These are phyloP conservation scores for Cladosporium oxysporum DNA, from an alignment of 2,329 filamentous ascomycete species.

Conservation along the genomic window DNA sequence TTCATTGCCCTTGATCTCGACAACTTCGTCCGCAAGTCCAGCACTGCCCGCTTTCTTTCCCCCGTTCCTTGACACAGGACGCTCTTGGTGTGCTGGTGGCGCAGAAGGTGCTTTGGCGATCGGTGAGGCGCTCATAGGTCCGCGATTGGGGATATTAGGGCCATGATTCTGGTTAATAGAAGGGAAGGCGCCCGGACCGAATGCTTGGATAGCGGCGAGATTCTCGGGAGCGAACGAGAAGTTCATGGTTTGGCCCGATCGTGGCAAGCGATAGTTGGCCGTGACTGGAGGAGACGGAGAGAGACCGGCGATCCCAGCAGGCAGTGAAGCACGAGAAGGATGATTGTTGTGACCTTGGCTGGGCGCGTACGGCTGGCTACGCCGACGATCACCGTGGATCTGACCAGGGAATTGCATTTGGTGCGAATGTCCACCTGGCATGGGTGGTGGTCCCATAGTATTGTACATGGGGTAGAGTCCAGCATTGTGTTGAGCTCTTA, in stretches of 20 bases:
- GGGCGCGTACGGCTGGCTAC: constrained; percentile 5
- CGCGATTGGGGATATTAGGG: constrained; percentile 1
- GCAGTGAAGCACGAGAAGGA: neutral
- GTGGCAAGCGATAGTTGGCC: constrained; percentile 22
- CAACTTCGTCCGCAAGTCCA: neutral
- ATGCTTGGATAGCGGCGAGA: constrained; percentile 26
- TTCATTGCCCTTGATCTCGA: neutral
- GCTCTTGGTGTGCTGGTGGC: neutral
- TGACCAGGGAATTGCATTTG: neutral
- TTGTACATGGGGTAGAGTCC: constrained; percentile 27
- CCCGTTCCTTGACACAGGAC: neutral
- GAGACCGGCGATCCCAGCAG: neutral
- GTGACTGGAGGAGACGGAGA: neutral
- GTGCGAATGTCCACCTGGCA: neutral
- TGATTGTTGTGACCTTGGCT: neutral
- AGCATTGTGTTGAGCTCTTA: constrained; percentile 23
- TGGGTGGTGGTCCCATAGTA: neutral
- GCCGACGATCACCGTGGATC: neutral
- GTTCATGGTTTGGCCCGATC: constrained; percentile 33
- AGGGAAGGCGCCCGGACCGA: constrained; percentile 29
- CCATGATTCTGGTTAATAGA: neutral
- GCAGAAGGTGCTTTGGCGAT: neutral
- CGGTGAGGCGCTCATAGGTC: constrained; percentile 1
- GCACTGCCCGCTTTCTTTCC: neutral
- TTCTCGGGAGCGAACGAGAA: constrained; percentile 33